These are phyloP conservation scores for Mentha longifolia DNA, from an alignment of 257 asterid species.

Conservation along the genomic window DNA sequence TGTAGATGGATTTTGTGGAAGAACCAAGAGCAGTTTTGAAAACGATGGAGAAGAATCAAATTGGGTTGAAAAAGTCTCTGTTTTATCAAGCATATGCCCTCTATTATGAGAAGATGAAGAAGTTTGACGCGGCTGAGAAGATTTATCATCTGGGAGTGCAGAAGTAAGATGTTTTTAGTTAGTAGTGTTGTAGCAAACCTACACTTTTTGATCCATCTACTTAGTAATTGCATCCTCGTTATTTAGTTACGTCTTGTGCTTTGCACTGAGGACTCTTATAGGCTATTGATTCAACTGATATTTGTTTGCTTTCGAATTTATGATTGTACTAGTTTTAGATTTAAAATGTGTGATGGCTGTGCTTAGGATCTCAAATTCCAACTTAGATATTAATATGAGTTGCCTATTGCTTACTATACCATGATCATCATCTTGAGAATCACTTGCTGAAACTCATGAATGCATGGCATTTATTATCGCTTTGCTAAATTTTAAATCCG, in stretches of 20 bases:
- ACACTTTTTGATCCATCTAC: background rate
- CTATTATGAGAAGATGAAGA: slow-evolving; percentile 85
- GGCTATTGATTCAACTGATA: background rate
- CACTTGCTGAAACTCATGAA: slow-evolving; percentile 3
- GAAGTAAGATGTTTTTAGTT: slow-evolving; percentile 57
- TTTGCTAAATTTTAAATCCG: slow-evolving; percentile 12
- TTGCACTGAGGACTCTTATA: slow-evolving; percentile 1
- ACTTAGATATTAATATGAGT: background rate
- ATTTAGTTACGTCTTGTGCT: background rate
- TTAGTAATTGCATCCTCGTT: slow-evolving; percentile 1
- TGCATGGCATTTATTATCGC: slow-evolving; percentile 18
- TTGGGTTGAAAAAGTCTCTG: slow-evolving; percentile 75
- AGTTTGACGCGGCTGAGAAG: slow-evolving; percentile 81
- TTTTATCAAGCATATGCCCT: slow-evolving; percentile 94
- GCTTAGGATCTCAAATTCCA: slow-evolving; percentile 8
- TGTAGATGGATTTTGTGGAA: slow-evolving; percentile 90
- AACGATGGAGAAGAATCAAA: slow-evolving; percentile 70
- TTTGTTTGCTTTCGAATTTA: slow-evolving; percentile 21
- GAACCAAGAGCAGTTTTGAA: slow-evolving; percentile 72
- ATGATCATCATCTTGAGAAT: background rate
- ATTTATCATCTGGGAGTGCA: slow-evolving; percentile 81
- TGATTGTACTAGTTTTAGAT: slow-evolving; percentile 7
- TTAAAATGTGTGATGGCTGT: background rate
- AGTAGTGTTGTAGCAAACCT: slow-evolving; percentile 1
- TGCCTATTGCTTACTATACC: background rate